Base-by-base conservation (phyloP, 164 flowering plant species). In the Platanus orientalis region DNA sequence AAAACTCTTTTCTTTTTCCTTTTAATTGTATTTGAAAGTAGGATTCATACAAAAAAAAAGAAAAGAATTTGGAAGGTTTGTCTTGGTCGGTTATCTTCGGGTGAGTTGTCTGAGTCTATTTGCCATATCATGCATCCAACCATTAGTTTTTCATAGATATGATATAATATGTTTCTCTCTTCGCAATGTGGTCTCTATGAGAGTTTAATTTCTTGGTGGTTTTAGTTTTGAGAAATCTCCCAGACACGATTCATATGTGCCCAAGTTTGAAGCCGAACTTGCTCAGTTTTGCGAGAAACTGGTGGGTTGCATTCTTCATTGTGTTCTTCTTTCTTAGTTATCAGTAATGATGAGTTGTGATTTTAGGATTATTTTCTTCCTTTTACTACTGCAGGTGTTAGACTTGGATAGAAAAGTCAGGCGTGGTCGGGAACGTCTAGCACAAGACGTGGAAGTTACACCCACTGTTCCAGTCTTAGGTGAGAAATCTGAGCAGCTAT, bases 401-500 rank as follows among this genome's bases (percentile, higher is more conserved):
- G 94, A 85, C 70, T 76, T 87, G 72, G 94, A 87, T 68, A 76
- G 90, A 74, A 82, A 78, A 71, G 87, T 87, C 32, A 84, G 84
- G 77, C 90, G 94, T 61, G 94, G 94, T 26, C 80, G 87, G 53
- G 90, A 83, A 48, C 86, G 94, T 29, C 85, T 87, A 61, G 78
- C 79, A 62, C 88, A 85, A 70, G 94, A 85, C 54, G 79, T 81
- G 32, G 90, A 85, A 75, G 78, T 79, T 34, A 65, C 83, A 7
- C 82, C 89, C 12, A 66, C 90, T 12, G 65, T 86, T 66, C 83
- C 87, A 21, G 39, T 84, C 32, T 68, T 87, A 29, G 73, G 74
- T 54, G 94, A 87, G 73, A 87, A 87, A 67, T 67, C 88, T 57
- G 85, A 87, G 75, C 90, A 83, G 62, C 40, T 85, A 30, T 69